These are phyloP conservation scores for Brassica cretica DNA, from an alignment of 345 rosid genomes.

Conservation along the genomic window DNA sequence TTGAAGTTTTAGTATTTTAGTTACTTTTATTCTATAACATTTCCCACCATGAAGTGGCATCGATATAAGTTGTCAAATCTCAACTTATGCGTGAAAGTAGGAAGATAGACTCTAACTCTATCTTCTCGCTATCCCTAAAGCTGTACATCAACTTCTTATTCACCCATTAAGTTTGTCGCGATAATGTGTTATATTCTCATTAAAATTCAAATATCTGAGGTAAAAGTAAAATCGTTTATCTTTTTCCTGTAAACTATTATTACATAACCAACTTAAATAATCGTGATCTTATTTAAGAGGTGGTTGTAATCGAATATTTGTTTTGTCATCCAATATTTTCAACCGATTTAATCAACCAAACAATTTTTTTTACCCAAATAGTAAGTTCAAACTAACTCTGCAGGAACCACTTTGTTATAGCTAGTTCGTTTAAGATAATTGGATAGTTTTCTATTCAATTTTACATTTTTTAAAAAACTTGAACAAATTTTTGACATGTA, in stretches of 20 bases:
- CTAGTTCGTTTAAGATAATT: not conserved
- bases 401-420: not conserved
- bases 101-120: constrained; percentile 26
- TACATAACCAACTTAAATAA: not conserved
- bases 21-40: not conserved
- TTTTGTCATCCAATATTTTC: not conserved
- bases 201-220: not conserved
- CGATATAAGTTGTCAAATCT: constrained; percentile 34
- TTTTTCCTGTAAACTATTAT: not conserved
- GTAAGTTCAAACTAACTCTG: constrained; percentile 1
- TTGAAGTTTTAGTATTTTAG: not conserved
- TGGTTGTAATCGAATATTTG: not conserved
- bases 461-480: not conserved
- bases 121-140: constrained; percentile 27
- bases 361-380: not conserved
- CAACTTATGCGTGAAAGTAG: constrained; percentile 35
- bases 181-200: constrained; percentile 17
- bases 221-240: not conserved
- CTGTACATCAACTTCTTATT: constrained; percentile 22
- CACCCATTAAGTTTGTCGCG: constrained; percentile 28
- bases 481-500: not conserved
- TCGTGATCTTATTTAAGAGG: not conserved
- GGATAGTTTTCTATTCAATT: not conserved
- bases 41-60: not conserved
- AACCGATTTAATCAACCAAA: not conserved